Percentiles rank a stretch among this genome's conserved stretches.
phyloP scores from a whole-genome alignment of 75 land plant species.

The Selaginella moellendorffii region DNA sequence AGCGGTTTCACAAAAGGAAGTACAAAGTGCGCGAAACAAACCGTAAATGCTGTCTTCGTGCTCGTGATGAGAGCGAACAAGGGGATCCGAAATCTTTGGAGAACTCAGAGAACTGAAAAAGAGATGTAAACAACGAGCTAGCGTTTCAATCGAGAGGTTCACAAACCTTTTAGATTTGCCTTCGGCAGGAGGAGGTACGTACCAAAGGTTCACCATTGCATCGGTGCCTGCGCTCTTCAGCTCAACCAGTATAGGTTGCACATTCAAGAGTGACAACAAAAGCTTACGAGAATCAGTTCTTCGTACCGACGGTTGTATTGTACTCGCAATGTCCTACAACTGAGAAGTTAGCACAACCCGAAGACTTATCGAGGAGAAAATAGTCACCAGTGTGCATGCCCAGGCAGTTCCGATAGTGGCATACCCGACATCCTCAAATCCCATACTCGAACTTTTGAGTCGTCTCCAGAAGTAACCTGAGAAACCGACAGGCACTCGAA shows the following conservation, averaged over 20 bases:
- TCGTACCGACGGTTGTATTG: conserved; percentile 67
- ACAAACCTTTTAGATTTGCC: conserved; percentile 31
- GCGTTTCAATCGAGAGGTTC: too few species aligned
- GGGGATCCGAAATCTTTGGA: conserved; percentile 30
- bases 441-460: conserved; percentile 70
- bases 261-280: background rate
- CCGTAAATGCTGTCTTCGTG: conserved; percentile 99
- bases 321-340: conserved; percentile 77
- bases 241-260: conserved; percentile 3
- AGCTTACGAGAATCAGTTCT: conserved; percentile 56
- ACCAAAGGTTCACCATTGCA: conserved; percentile 90
- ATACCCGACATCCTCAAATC: conserved; percentile 61
- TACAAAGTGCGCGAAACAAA: conserved; percentile 11
- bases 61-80: conserved; percentile 70
- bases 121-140: conserved; percentile 5
- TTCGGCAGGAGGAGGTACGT: conserved; percentile 18
- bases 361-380: background rate
- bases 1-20: background rate
- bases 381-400: conserved; percentile 84
- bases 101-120: background rate
- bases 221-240: conserved; percentile 90
- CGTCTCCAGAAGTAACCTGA: conserved; percentile 85
- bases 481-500: background rate
- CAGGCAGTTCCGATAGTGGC: conserved; percentile 59
- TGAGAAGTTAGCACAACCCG: background rate